Evolutionary conservation across 192 early-diverging fungal species (phyloP), one percentile per base, ranked within the genome.

Genomic region (Coemansia sp.): DNA sequence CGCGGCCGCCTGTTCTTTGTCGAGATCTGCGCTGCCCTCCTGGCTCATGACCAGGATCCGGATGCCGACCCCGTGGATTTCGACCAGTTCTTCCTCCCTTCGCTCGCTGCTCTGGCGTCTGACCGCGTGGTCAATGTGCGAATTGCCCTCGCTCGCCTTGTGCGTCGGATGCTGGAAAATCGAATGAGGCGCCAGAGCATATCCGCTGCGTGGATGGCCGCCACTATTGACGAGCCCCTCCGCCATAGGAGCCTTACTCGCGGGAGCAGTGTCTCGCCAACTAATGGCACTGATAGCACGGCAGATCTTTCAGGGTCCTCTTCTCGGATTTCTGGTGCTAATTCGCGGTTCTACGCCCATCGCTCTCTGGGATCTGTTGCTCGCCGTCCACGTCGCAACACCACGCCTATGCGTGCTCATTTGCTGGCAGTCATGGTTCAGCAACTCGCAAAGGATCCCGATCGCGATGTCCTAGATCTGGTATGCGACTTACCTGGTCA

Each of bases 101-200:
- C 85, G 23, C 53, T 93, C 38, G 85, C 83, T 3, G 75, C 73
- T 9, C 67, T 93, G 35, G 84, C 86, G 0, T 41, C 69, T 9
- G 91, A 93, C 68, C 64, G 76, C 16, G 87, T 93, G 16, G 85
- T 85, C 4, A 91, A 93, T 59, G 88, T 93, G 26, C 85, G 89
- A 13, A 93, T 93, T 70, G 87, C 83, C 13, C 68, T 90, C 25
- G 88, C 88, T 0, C 70, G 90, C n/a, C 70, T 86, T 3, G 83
- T 73, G 21, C 65, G 69, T 18, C 69, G 73, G 6, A 76, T 80
- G 78, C 61, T 77, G 34, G 74, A 73, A 48, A 83, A 73, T 65
- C 68, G 71, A 35, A 69, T 70, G 67, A 65, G 74, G 6, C 55
- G 74, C 13, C 66, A 75, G 48, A 77, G 76, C 60, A 75, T 72